These are phyloP conservation scores for Trichophyton benhamiae DNA, from an alignment of 2,329 filamentous ascomycete genomes.

Conservation along the genomic window DNA sequence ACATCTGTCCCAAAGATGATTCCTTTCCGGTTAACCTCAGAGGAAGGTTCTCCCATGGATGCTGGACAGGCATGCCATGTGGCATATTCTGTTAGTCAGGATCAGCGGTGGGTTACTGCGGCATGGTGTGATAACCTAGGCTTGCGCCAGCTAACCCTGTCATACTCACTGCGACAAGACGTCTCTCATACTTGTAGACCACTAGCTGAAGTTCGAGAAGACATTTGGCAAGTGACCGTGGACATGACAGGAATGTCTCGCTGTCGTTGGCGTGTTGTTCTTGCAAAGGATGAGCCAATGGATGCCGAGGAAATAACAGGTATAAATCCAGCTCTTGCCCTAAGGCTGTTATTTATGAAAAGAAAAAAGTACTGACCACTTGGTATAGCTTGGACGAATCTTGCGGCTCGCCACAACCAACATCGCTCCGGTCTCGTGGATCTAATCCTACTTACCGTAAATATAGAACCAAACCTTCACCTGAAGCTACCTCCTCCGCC, in stretches of 20 bases:
- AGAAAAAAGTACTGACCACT: neutral
- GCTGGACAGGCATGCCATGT: slow-evolving; percentile 48
- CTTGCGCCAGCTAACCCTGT: slow-evolving; percentile 40
- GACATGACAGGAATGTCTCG: slow-evolving; percentile 42
- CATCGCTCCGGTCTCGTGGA: slow-evolving; percentile 24
- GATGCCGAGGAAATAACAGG: slow-evolving; percentile 41
- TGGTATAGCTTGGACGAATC: slow-evolving; percentile 25
- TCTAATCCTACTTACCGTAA: slow-evolving; percentile 26
- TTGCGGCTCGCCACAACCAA: slow-evolving; percentile 30
- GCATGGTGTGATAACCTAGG: slow-evolving; percentile 49
- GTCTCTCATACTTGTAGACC: slow-evolving; percentile 20
- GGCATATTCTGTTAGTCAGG: slow-evolving; percentile 44
- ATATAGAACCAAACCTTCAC: slow-evolving; percentile 24
- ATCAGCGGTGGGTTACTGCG: slow-evolving; percentile 46
- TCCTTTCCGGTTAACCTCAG: slow-evolving; percentile 42
- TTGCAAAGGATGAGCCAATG: slow-evolving; percentile 42
- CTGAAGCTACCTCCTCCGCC: slow-evolving; percentile 24
- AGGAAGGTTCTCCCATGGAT: slow-evolving; percentile 43
- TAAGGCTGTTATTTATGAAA: neutral
- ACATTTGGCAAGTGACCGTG: slow-evolving; percentile 47
- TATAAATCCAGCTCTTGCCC: slow-evolving; percentile 22
- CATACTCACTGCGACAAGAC: slow-evolving; percentile 41
- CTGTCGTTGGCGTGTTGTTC: slow-evolving; percentile 44
- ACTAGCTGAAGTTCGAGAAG: slow-evolving; percentile 41
- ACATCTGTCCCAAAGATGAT: slow-evolving; percentile 41